phyloP scores from a whole-genome alignment of 1,139 yeast species.

The Groenewaldozyma auringiensis region DNA sequence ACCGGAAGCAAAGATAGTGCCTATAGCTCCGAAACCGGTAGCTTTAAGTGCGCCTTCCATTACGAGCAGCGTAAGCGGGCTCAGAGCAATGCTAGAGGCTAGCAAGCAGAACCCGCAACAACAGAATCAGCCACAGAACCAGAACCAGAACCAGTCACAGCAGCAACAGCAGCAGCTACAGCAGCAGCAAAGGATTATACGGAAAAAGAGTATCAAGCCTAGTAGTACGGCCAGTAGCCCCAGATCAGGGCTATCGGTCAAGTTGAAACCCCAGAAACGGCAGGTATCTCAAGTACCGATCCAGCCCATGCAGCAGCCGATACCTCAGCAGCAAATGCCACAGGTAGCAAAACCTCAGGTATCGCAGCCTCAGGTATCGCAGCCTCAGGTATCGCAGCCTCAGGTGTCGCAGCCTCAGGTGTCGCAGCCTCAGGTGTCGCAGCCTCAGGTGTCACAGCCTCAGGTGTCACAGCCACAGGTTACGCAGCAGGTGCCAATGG shows the following conservation, averaged over 20 bases:
- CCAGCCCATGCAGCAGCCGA: not conserved
- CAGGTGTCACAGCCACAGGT: not conserved
- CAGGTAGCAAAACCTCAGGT: not conserved
- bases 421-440: not conserved
- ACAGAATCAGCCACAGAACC: not conserved
- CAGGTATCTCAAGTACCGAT: not conserved
- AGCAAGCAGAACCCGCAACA: not conserved
- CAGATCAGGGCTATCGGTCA: not conserved
- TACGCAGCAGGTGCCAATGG: not conserved
- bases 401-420: not conserved
- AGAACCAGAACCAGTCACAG: not conserved
- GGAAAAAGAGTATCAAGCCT: not conserved
- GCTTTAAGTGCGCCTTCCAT: not conserved
- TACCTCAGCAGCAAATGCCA: not conserved
- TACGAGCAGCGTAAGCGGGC: not conserved
- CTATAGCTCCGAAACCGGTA: conserved; percentile 1
- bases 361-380: not conserved
- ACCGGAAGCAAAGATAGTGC: not conserved
- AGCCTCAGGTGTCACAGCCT: not conserved
- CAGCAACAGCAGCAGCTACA: not conserved
- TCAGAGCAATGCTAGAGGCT: not conserved
- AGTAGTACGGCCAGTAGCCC: not conserved
- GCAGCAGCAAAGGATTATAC: not conserved
- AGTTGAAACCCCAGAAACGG: not conserved
- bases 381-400: not conserved